Conservation (phyloP, 257 asterid species). For the Nicotiana tomentosiformis region DNA sequence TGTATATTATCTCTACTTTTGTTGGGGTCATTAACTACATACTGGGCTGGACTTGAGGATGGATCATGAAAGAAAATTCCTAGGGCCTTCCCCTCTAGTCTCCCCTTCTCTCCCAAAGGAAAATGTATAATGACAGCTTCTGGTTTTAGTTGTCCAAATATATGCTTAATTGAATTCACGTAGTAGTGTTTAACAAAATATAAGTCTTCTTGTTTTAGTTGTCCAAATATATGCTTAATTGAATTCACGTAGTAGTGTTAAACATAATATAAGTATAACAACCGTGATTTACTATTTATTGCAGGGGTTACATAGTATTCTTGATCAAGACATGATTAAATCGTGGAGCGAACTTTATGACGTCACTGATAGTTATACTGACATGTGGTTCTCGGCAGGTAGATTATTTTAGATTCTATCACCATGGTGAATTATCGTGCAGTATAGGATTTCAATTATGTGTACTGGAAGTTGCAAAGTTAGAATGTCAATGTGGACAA, state of each 20-base stretch:
- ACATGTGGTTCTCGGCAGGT: slow-evolving; percentile 93
- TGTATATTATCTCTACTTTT: not conserved
- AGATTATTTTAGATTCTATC: slow-evolving; percentile 9
- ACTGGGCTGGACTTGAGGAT: not conserved
- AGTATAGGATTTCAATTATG: not conserved
- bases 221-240: not conserved
- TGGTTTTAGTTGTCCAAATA: not conserved
- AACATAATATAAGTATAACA: not conserved
- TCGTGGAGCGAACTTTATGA: slow-evolving; percentile 66
- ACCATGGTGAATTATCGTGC: not conserved
- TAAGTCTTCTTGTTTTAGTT: not conserved
- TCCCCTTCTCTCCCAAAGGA: not conserved
- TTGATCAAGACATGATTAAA: slow-evolving; percentile 49
- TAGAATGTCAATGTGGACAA: not conserved
- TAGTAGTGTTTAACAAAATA: not conserved
- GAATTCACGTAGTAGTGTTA: not conserved
- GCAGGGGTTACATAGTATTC: slow-evolving; percentile 65
- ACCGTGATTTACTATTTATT: slow-evolving; percentile 9
- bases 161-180: not conserved
- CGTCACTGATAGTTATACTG: slow-evolving; percentile 73
- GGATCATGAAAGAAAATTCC: not conserved
- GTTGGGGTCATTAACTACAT: not conserved
- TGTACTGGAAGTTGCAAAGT: not conserved
- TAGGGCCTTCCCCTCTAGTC: not conserved
- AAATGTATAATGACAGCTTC: not conserved